Evolutionary conservation across 495 filamentous ascomycete species (phyloP).

Genomic region (Hypoxylon rickii): DNA sequence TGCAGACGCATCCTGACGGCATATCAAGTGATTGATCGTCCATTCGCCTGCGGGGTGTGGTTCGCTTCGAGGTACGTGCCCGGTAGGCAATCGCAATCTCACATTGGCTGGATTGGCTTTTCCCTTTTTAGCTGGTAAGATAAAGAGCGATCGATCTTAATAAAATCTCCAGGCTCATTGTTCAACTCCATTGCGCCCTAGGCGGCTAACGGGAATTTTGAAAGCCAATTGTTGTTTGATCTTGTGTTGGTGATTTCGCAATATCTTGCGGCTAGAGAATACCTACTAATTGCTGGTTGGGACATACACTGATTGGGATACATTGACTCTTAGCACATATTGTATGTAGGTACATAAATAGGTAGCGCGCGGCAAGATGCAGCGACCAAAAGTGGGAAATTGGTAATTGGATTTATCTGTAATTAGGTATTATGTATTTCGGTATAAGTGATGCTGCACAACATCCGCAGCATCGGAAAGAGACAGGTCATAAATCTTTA

Average conservation of each 20-base stretch:
- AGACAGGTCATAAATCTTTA: neutral
- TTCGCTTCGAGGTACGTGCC: constrained; percentile 26
- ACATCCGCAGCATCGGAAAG: neutral
- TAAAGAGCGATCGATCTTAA: constrained; percentile 25
- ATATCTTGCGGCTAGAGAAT: too few species aligned
- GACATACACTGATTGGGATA: too few species aligned
- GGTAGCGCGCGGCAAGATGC: constrained; percentile 20
- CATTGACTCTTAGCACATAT: too few species aligned
- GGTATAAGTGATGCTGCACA: neutral
- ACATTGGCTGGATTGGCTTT: constrained; percentile 16
- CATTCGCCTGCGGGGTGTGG: constrained; percentile 14
- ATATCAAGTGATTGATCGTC: constrained; percentile 29
- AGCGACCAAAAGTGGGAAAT: too few species aligned
- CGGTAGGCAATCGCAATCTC: constrained; percentile 23
- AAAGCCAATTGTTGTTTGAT: constrained; percentile 1
- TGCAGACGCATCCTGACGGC: constrained; percentile 18
- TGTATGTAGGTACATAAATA: too few species aligned
- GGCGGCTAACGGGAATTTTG: constrained; percentile 24
- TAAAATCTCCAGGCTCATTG: constrained; percentile 12
- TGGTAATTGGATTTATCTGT: too few species aligned
- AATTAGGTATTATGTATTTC: too few species aligned
- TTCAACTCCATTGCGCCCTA: constrained; percentile 5
- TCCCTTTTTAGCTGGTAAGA: constrained; percentile 20
- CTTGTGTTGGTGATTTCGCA: too few species aligned
- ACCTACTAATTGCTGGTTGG: too few species aligned